Base-by-base conservation (phyloP, 83 land plant genomes). In the Picea engelmannii region DNA sequence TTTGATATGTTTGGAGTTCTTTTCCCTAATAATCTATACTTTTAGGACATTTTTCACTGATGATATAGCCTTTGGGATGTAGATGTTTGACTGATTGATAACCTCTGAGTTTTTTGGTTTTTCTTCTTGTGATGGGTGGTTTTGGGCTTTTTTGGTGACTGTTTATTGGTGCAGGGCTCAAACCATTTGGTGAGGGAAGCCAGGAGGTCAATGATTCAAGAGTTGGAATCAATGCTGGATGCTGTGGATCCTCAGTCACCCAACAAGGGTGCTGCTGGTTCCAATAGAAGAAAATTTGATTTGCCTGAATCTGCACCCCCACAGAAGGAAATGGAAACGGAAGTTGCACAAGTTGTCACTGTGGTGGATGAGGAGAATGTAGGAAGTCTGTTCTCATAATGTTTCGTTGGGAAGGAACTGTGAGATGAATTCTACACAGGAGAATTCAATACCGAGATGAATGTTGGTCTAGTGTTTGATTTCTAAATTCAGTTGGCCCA, bases 151-250 rank as follows among this genome's bases (percentile, higher is more conserved):
- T 17, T 62, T 8, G 52, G 52, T 49, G 11, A 8, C 8, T 63
- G 17, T 79, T 76, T 38, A 16, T 62, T 73, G n/a, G 15, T 23
- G 67, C 77, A 92, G 95, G 93, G 93, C 18, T 81, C 85, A 66
- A 89, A 92, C 83, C 66, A 62, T 21, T 88, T 92, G 91, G 91
- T 92, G 17, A 83, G 93, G 79, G 47, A 89, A 35, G 91, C 95
- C 40, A 88, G 89, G 85, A 88, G 76, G 82, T 87, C 93, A 58
- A 92, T 92, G 91, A 87, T 90, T 64, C 87, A 87, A 63, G 95
- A 92, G 79, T 85, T 92, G 84, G 95, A 92, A 76, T 90, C 88
- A 7, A 92, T 90, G 93, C 89, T 92, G 12, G 93, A 92, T 78
- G 86, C 84, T 42, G 91, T 92, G 66, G 95, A 92, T 81, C 95